Conservation (phyloP, 768 basidiomycete genomes). For the Mycena floridula region DNA sequence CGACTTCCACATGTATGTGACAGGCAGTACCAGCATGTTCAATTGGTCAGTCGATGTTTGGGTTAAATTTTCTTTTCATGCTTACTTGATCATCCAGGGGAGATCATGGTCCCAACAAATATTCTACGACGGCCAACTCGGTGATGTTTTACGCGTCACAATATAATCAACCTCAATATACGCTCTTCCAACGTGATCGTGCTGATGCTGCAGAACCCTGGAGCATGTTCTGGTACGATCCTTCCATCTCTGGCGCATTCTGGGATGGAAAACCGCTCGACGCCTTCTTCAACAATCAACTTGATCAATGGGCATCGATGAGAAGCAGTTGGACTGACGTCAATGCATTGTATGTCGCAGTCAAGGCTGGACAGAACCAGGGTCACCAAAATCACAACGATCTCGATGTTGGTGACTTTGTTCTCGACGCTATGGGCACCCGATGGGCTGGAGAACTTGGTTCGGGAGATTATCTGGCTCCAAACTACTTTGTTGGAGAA, state of each 20-base stretch:
- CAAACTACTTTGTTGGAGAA: slow-evolving; percentile 74
- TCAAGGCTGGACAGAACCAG: slow-evolving; percentile 78
- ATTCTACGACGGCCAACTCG: slow-evolving; percentile 84
- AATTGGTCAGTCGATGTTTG: slow-evolving; percentile 83
- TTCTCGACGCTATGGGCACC: slow-evolving; percentile 86
- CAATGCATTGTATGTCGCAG: slow-evolving; percentile 76
- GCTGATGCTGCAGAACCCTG: slow-evolving; percentile 77
- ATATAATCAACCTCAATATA: slow-evolving; percentile 67
- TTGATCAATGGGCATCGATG: slow-evolving; percentile 88
- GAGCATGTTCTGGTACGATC: slow-evolving; percentile 92
- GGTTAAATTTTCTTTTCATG: slow-evolving; percentile 93
- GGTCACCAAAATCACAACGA: slow-evolving; percentile 94
- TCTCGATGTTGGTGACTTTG: slow-evolving; percentile 92
- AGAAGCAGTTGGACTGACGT: slow-evolving; percentile 89
- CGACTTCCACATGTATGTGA: slow-evolving; percentile 84
- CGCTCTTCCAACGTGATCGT: slow-evolving; percentile 90
- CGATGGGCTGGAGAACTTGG: slow-evolving; percentile 97
- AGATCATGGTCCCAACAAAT: slow-evolving; percentile 94
- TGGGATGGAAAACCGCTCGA: slow-evolving; percentile 87
- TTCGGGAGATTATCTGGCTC: slow-evolving; percentile 72
- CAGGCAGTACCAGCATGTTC: slow-evolving; percentile 82
- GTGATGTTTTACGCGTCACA: slow-evolving; percentile 72
- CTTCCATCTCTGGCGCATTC: slow-evolving; percentile 77
- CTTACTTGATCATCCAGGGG: slow-evolving; percentile 84
- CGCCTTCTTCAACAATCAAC: slow-evolving; percentile 63